A percentile compares a stretch with the other conserved stretches of the same genome.
These are phyloP conservation scores for Chlamydomonas incerta DNA, from an alignment of 139 green algal genomes.

Conservation along the genomic window DNA sequence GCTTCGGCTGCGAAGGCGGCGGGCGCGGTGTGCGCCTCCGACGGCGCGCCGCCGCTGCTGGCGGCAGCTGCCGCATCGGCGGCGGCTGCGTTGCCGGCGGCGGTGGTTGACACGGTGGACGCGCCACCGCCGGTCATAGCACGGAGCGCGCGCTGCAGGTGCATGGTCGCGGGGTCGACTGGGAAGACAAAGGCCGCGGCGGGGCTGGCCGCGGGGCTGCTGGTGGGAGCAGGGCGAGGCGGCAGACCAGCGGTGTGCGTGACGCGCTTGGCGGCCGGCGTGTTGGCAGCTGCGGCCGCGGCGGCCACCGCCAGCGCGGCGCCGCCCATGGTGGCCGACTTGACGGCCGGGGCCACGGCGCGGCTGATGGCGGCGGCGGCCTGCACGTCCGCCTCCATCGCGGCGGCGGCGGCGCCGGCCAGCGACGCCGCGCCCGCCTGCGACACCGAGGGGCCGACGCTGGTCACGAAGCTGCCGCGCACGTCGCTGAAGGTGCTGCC, in stretches of 20 bases:
- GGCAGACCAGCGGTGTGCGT: slow-evolving; percentile 14
- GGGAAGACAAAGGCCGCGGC: background rate
- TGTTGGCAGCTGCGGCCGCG: background rate
- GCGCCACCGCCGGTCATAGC: slow-evolving; percentile 20
- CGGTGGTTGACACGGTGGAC: background rate
- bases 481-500: background rate
- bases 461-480: slow-evolving; percentile 32
- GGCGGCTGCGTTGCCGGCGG: background rate
- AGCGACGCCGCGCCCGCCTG: slow-evolving; percentile 20
- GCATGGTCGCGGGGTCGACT: background rate
- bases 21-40: background rate
- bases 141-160: slow-evolving; percentile 21
- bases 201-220: too few relatives aligned
- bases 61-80: background rate
- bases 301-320: background rate
- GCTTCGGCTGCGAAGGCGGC: background rate
- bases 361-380: background rate
- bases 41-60: background rate
- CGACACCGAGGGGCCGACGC: slow-evolving; percentile 30
- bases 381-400: background rate
- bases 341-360: background rate
- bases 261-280: background rate
- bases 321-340: slow-evolving; percentile 16
- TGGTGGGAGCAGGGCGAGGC: background rate
- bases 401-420: background rate